These are phyloP conservation scores for Paecilomyces variotii DNA, from an alignment of 2,329 filamentous ascomycete genomes.

Conservation along the genomic window DNA sequence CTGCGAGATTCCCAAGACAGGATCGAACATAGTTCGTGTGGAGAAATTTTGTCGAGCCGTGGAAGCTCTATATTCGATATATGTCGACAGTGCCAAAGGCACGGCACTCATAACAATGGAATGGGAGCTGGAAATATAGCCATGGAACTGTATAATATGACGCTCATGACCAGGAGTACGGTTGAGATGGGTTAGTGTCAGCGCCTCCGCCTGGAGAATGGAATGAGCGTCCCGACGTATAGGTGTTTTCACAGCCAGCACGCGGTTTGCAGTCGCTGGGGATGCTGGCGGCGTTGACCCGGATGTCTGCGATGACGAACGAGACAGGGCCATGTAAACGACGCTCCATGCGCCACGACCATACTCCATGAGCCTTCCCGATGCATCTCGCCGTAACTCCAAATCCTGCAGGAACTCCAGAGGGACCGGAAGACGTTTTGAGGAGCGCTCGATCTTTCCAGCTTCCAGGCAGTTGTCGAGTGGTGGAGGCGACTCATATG, in stretches of 20 bases:
- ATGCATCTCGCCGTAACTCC: conserved; percentile 19
- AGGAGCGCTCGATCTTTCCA: neutral
- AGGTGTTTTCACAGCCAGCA: conserved; percentile 40
- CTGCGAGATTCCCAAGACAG: conserved; percentile 30
- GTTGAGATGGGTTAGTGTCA: conserved; percentile 32
- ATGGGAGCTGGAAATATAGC: conserved; percentile 29
- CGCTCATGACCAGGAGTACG: conserved; percentile 21
- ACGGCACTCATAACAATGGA: conserved; percentile 40
- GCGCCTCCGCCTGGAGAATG: conserved; percentile 36
- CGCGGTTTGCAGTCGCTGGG: conserved; percentile 19
- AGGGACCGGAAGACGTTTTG: conserved; percentile 5
- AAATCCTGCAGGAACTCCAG: conserved; percentile 26
- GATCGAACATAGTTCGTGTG: conserved; percentile 38
- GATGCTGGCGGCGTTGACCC: conserved; percentile 28
- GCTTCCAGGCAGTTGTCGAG: neutral
- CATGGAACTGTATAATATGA: conserved; percentile 39
- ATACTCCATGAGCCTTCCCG: conserved; percentile 28
- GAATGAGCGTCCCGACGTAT: conserved; percentile 31
- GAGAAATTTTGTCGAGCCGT: conserved; percentile 22
- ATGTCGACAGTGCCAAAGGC: conserved; percentile 34
- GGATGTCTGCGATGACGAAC: conserved; percentile 5
- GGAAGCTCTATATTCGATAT: conserved; percentile 29
- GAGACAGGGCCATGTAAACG: conserved; percentile 35
- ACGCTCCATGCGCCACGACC: conserved; percentile 42
- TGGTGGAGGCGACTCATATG: neutral